A percentile compares a stretch with the other conserved stretches of the same genome.
Conservation (phyloP, 768 basidiomycete species). For the Rossbeevera mucosa region DNA sequence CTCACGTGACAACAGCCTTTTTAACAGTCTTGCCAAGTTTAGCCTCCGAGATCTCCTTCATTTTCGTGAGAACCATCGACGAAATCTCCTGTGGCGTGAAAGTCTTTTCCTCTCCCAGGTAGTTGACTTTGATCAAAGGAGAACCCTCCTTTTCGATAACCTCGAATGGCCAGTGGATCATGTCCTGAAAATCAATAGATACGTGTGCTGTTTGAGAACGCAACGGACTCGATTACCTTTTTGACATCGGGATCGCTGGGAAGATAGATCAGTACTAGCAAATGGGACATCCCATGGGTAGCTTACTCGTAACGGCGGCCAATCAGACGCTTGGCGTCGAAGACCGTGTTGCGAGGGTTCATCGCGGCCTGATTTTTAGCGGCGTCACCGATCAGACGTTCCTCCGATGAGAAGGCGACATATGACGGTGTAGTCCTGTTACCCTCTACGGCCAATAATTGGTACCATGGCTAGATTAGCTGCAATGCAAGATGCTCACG, state of each 20-base stretch:
- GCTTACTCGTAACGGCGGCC: constrained; percentile 92
- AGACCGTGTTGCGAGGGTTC: constrained; percentile 99
- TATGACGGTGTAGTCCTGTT: constrained; percentile 99
- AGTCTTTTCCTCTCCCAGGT: constrained; percentile 90
- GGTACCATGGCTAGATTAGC: neutral
- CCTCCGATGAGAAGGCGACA: constrained; percentile 94
- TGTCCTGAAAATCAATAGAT: constrained; percentile 55
- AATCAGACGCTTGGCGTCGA: constrained; percentile 98
- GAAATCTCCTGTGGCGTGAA: constrained; percentile 99
- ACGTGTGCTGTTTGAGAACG: neutral
- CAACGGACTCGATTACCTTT: constrained; percentile 44
- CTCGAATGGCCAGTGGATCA: constrained; percentile 96
- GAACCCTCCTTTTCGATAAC: constrained; percentile 97
- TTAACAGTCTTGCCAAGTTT: constrained; percentile 98
- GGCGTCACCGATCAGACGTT: constrained; percentile 98
- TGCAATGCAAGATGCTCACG: constrained; percentile 47
- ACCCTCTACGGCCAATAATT: constrained; percentile 58
- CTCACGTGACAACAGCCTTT: constrained; percentile 97
- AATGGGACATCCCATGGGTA: neutral
- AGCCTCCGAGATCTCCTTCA: constrained; percentile 99
- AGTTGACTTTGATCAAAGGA: constrained; percentile 93
- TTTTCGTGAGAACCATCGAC: constrained; percentile 99
- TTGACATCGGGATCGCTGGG: constrained; percentile 89
- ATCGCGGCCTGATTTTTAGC: constrained; percentile 99
- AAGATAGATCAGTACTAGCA: constrained; percentile 3